Conservation (phyloP, 2,329 filamentous ascomycete species). For the Trichocomaceae sp. region DNA sequence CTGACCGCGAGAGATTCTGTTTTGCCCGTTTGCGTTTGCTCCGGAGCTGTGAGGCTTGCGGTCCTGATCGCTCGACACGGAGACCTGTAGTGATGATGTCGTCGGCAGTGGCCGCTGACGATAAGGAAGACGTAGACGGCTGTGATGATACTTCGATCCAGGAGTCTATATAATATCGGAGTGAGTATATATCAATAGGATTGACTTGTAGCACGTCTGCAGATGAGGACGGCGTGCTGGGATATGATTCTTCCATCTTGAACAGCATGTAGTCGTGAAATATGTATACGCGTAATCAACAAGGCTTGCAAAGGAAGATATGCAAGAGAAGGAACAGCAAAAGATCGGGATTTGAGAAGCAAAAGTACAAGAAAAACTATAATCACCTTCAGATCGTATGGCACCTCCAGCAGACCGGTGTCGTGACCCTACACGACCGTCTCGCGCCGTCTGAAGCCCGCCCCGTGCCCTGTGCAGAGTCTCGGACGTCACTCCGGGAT, state of each 20-base stretch:
- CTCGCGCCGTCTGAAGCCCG: conserved; percentile 25
- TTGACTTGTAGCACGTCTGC: conserved; percentile 1
- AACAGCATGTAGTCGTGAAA: not conserved
- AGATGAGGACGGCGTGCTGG: conserved; percentile 5
- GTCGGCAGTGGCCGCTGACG: conserved; percentile 63
- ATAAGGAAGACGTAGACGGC: conserved; percentile 87
- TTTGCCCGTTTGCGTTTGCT: conserved; percentile 51
- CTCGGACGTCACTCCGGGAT: conserved; percentile 22
- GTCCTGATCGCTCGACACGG: conserved; percentile 59
- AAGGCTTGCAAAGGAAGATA: not conserved
- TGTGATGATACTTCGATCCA: conserved; percentile 94
- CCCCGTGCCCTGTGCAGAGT: conserved; percentile 27
- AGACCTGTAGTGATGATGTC: conserved; percentile 89
- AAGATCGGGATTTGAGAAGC: not conserved
- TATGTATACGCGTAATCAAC: not conserved
- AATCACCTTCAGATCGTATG: conserved; percentile 41
- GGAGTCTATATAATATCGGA: conserved; percentile 61
- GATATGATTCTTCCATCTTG: conserved; percentile 18
- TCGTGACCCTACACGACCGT: conserved; percentile 28
- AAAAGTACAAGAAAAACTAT: not conserved
- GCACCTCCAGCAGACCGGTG: conserved; percentile 28
- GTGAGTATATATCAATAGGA: conserved; percentile 37
- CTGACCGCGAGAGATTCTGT: conserved; percentile 26
- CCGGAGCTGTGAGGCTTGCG: conserved; percentile 6
- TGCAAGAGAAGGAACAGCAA: not conserved